Evolutionary conservation across 441 rosid species (phyloP).

Genomic region (Kokia cookei): DNA sequence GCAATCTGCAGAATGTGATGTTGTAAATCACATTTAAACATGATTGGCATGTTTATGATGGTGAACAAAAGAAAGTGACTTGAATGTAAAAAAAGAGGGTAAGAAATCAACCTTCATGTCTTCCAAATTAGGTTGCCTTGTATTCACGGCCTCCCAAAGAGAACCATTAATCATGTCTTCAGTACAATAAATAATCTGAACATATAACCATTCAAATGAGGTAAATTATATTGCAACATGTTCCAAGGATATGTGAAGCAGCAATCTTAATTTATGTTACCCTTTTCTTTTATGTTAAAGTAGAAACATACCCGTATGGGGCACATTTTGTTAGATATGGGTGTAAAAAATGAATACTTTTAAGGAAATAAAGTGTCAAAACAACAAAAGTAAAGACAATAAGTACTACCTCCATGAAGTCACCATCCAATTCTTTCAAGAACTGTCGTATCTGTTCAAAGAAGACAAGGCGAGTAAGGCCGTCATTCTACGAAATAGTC

Average conservation of each 20-base stretch:
- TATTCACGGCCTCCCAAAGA: constrained; percentile 73
- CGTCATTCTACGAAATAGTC: not conserved
- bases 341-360: not conserved
- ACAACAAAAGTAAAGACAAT: not conserved
- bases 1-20: constrained; percentile 33
- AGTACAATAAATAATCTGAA: constrained; percentile 62
- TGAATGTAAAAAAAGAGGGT: not conserved
- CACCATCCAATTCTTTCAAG: constrained; percentile 69
- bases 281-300: no score
- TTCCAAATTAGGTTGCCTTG: constrained; percentile 57
- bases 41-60: not conserved
- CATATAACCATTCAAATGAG: not conserved
- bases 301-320: no score
- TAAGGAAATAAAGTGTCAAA: not conserved
- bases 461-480: not conserved
- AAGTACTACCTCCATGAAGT: constrained; percentile 65
- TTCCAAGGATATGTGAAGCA: not conserved
- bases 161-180: constrained; percentile 67
- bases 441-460: constrained; percentile 50
- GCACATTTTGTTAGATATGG: not conserved
- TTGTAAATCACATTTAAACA: not conserved
- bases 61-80: not conserved
- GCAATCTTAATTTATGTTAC: not conserved
- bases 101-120: constrained; percentile 41
- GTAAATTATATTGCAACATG: not conserved